Conservation (phyloP, 164 flowering plant genomes). For the Nelumbo lutea region DNA sequence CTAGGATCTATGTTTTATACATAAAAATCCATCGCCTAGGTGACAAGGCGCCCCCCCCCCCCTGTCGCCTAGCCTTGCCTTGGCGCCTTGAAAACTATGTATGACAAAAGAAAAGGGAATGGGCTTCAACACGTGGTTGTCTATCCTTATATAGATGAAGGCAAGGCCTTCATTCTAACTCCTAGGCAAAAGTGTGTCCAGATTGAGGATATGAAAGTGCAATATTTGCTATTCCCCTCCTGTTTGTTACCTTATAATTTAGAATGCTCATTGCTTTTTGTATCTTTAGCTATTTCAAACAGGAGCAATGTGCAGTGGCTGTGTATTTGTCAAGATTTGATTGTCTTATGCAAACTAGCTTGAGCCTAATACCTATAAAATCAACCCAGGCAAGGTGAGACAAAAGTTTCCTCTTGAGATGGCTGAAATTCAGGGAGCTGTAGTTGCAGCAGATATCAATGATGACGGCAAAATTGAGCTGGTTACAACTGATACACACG, state of each 20-base stretch:
- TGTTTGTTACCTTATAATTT: neutral
- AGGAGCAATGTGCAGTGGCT: neutral
- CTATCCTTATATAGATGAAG: too few species aligned
- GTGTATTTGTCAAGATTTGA: neutral
- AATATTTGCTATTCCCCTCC: neutral
- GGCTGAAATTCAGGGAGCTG: conserved; percentile 97
- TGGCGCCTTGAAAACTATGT: too few species aligned
- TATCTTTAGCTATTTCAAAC: neutral
- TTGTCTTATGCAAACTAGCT: neutral
- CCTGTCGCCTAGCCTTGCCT: too few species aligned
- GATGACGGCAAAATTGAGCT: conserved; percentile 98
- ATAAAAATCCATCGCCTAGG: too few species aligned
- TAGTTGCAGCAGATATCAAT: conserved; percentile 92
- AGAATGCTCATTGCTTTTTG: neutral
- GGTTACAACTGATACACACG: conserved; percentile 87
- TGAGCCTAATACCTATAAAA: neutral
- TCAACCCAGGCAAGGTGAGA: conserved; percentile 68
- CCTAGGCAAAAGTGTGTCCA: neutral
- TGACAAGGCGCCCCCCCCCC: too few species aligned
- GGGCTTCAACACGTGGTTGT: too few species aligned
- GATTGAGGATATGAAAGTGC: neutral
- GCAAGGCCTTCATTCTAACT: too few species aligned
- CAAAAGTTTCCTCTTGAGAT: conserved; percentile 94
- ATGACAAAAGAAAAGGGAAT: too few species aligned
- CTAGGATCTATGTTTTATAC: too few species aligned